Base-by-base conservation (phyloP, 257 asterid genomes). In the Fraxinus quadrangulata region DNA sequence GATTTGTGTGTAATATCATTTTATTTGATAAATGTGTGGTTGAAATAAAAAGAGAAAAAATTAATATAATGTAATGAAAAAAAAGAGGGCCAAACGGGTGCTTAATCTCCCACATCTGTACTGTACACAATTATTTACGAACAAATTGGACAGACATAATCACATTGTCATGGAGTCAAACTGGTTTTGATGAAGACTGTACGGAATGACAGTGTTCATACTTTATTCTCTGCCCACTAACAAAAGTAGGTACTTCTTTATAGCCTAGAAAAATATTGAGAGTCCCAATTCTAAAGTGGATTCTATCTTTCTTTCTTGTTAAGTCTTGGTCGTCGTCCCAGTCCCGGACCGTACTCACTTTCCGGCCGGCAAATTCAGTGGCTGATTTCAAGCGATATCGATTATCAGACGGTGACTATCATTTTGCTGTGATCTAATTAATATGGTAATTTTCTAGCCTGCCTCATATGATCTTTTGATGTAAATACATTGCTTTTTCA, bases 111-210 rank as follows among this genome's bases (percentile, higher is more conserved):
- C 17, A 61, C 28, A 61, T 61, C 4, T 21, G 12, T 19, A 4
- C 67, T 1, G 30, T 54, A 19, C 24, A 54, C 65, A 0, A 54
- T 54, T 54, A 19, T 5, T 17, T 19, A 54, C 19, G 19, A 73
- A 74, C 47, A 70, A 78, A 70, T 31, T 65, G 36, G 67, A 67
- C 74, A 75, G 56, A 42, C 74, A 74, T 79, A 12, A 0, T 47
- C 6, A 47, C 56, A 1, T 47, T 36, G 67, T 42, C 42, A 30
- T 21, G 8, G 66, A 70, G 78, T 74, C 73, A 42, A 51, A 23
- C 74, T 47, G 61, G 70, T 42, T 77, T 31, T 71, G 28, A 67
- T n/a, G n/a, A n/a, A 37, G 45, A 39, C 2, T 39, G 47, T 56
- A 56, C 66, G 66, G 66, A 56, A 56, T n/a, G 66, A 19, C 26